Evolutionary conservation across 768 basidiomycete species (phyloP), one percentile per base, ranked within the genome.

Genomic region (Russula griseocarnosa): DNA sequence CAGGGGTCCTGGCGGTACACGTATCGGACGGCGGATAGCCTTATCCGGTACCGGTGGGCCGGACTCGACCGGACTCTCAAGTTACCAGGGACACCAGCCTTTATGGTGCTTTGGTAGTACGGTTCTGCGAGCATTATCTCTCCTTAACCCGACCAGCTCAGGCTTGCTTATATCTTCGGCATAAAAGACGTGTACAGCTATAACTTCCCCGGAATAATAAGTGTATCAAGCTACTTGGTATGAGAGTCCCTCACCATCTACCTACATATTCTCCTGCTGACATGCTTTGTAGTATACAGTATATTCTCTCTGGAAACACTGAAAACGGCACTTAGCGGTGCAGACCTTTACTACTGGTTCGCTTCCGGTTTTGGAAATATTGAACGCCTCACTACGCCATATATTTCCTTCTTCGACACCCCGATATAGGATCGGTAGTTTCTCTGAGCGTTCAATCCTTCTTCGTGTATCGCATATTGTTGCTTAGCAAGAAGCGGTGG

Each of bases 391-490:
- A 53, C 62, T 13, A 36, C 61, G 9, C 60, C 71, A 1, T 56
- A 70, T 36, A 60, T 71, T 11, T 71, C 70, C 1, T 55, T 70
- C 11, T 67, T 73, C 26, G 73, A 73, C 57, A 66, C 67, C 3
- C 73, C 73, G 18, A 58, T 74, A 7, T 74, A 24, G 73, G 71
- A 6, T 58, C 68, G 2, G 20, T 71, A 4, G 67, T 72, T n/a
- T 67, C 70, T 6, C 63, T 75, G 26, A 60, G 64, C 9, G 69
- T 74, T 14, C 73, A 75, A 60, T 44, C 73, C 6, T 75, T 75
- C 56, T 75, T 72, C 67, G 71, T 70, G 51, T 74, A 72, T 53
- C 70, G 74, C 9, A 75, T 75, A 24, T 71, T 53, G 63, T 40
- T 65, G 34, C 59, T 65, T 4, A 38, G 53, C 53, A 18, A 36